Evolutionary conservation across 148 eudicot species (phyloP).

Genomic region (Rheum nobile): DNA sequence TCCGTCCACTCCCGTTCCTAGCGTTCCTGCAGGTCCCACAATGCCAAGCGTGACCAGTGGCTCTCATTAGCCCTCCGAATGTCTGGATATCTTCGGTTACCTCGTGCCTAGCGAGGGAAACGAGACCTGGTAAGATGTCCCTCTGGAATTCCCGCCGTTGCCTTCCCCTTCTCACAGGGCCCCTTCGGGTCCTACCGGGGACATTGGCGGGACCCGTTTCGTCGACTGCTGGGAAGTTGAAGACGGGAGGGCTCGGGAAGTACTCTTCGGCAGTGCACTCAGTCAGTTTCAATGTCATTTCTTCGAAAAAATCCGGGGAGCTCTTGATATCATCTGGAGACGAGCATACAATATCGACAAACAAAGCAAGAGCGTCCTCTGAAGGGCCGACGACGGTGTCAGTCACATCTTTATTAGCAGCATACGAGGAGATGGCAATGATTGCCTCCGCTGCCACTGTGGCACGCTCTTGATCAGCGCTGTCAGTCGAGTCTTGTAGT

Average conservation of each 20-base stretch:
- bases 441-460: conserved; percentile 59
- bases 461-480: conserved; percentile 27
- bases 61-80: conserved; percentile 81
- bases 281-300: not conserved
- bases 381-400: not conserved
- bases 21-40: conserved; percentile 46
- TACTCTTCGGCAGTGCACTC: not conserved
- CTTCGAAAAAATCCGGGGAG: not conserved
- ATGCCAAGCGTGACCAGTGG: conserved; percentile 68
- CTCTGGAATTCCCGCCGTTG: conserved; percentile 75
- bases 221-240: not conserved
- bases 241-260: not conserved
- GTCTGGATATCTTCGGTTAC: conserved; percentile 87
- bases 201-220: conserved; percentile 25
- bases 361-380: conserved; percentile 31
- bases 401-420: not conserved
- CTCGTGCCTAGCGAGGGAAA: conserved; percentile 72
- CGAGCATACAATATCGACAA: conserved; percentile 43
- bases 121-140: conserved; percentile 83
- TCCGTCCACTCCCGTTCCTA: conserved; percentile 46
- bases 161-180: conserved; percentile 68
- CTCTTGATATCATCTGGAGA: conserved; percentile 16
- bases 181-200: conserved; percentile 42
- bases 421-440: conserved; percentile 43
- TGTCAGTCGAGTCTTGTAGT: too few relatives aligned